Percentiles rank a stretch among this genome's conserved stretches.
Evolutionary conservation across 2,329 filamentous ascomycete genomes (phyloP).

Genomic region (Neofusicoccum umdonicola): DNA sequence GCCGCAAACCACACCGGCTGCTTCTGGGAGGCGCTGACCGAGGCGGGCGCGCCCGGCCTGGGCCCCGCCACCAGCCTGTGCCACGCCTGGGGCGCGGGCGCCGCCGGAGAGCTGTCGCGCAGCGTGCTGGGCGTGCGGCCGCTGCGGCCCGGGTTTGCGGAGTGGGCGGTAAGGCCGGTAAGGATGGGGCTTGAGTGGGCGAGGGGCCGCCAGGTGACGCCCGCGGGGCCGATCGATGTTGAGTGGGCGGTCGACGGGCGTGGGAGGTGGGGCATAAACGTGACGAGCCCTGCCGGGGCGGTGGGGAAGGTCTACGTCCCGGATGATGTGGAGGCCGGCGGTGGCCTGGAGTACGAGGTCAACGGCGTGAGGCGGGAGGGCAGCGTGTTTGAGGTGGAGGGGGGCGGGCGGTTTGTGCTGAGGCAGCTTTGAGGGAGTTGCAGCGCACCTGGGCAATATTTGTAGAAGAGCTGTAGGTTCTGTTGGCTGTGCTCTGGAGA

Average conservation of each 20-base stretch:
- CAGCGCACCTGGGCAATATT: too few relatives aligned
- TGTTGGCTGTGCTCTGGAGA: too few relatives aligned
- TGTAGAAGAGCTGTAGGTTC: too few relatives aligned
- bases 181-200: too few relatives aligned
- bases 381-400: neutral
- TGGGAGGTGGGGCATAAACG: too few relatives aligned
- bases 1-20: slow-evolving; percentile 29
- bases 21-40: slow-evolving; percentile 33
- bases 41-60: slow-evolving; percentile 25
- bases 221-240: too few relatives aligned
- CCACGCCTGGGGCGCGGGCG: slow-evolving; percentile 35
- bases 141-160: neutral
- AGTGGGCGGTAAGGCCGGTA: too few relatives aligned
- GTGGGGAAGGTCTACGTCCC: too few relatives aligned
- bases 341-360: neutral
- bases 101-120: slow-evolving; percentile 32
- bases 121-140: slow-evolving; percentile 27
- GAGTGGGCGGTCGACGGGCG: too few relatives aligned
- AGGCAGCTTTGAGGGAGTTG: neutral
- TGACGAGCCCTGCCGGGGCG: too few relatives aligned
- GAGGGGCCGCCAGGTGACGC: too few relatives aligned
- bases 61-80: slow-evolving; percentile 31
- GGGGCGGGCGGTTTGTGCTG: neutral
- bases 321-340: too few relatives aligned
- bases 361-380: neutral